Evolutionary conservation across 768 basidiomycete genomes (phyloP), one percentile per base, ranked within the genome.

Genomic region (Lentinula detonsa): DNA sequence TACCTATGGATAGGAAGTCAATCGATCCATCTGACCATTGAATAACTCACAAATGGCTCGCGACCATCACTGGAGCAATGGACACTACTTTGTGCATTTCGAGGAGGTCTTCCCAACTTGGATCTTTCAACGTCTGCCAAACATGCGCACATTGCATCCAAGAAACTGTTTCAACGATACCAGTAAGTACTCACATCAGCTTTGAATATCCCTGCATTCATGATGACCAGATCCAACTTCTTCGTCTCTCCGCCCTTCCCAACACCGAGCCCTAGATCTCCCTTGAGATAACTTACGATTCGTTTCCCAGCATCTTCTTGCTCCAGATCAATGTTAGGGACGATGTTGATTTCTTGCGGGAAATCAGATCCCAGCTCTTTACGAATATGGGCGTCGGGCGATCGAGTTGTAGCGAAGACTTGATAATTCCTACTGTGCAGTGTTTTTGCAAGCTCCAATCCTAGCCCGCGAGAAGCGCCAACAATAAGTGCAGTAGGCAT

Each of bases 1-100:
- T 56, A 60, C 15, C 70, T 71, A 35, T 34, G 16, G 6, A 35
- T 21, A 57, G 13, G 39, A 18, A n/a, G 21, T 31, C 5, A 33
- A 33, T 52, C 45, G n/a, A 11, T 15, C 42, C 28, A 21, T 16
- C 39, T 55, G 11, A 5, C 9, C 43, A 2, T 1, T 7, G 40
- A 43, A 21, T 39, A 51, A 57, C 61, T 42, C 56, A 71, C 70
- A 74, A 56, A 49, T 71, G 66, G 57, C 71, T 67, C 2, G 70
- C 71, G 34, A 77, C 60, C 57, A 76, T 76, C 13, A 78, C 70
- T 11, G 79, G 78, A 0, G 75, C 79, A 50, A 80, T 76, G 0
- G 78, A 70, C 40, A 77, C 74, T 48, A 74, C 75, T 23, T 71
- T 78, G 69, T 78, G 80, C 79, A 81, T 81, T 43, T 72, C 68